Percentiles rank a stretch among this genome's conserved stretches.
phyloP scores from a whole-genome alignment of 148 eudicot species.

The Rhododendron williamsianum region DNA sequence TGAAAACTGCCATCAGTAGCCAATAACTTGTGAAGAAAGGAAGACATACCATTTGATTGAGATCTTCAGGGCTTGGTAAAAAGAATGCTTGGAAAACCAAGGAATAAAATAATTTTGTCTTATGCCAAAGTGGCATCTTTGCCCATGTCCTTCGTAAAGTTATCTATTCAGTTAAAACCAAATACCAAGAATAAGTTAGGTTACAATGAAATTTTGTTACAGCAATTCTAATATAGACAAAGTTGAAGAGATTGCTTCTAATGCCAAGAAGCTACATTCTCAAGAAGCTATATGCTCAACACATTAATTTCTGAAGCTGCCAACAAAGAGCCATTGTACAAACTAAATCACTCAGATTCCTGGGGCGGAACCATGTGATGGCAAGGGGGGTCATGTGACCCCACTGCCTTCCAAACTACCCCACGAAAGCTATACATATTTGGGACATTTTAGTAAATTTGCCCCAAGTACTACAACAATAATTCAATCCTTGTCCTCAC shows the following conservation, averaged over 20 bases:
- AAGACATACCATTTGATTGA: conserved; percentile 58
- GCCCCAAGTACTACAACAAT: no score
- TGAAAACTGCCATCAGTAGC: neutral
- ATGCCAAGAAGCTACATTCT: neutral
- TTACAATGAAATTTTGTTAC: neutral
- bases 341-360: neutral
- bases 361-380: no score
- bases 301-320: conserved; percentile 14
- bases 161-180: conserved; percentile 20
- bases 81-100: conserved; percentile 36
- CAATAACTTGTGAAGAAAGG: neutral
- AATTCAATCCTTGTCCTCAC: no score
- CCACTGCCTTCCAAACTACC: no score
- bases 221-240: neutral
- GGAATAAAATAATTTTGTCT: conserved; percentile 29
- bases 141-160: conserved; percentile 50
- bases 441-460: no score
- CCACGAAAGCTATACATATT: no score
- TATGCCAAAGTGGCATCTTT: conserved; percentile 53
- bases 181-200: neutral
- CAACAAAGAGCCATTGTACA: conserved; percentile 19
- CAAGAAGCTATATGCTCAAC: neutral
- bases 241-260: neutral
- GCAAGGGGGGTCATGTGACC: no score
- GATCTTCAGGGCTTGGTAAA: conserved; percentile 53